Evolutionary conservation across 1,139 yeast genomes (phyloP).

Genomic region (Blastobotrys arbuscula): DNA sequence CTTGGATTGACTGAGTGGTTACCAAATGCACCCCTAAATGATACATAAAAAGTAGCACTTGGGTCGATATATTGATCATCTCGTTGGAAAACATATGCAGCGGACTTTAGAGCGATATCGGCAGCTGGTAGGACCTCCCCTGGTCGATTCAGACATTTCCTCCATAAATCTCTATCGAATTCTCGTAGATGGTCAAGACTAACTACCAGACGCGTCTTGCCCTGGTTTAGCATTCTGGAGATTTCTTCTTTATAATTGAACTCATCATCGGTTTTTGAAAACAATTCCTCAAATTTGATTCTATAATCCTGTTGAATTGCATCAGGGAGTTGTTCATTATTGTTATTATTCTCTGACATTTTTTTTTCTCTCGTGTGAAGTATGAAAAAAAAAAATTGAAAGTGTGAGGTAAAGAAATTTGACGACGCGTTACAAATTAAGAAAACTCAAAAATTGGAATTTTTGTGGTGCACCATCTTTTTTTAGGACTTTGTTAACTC

Average conservation of each 20-base stretch:
- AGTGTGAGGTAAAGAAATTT: not conserved
- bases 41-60: conserved; percentile 64
- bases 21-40: conserved; percentile 91
- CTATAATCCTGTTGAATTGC: conserved; percentile 8
- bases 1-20: conserved; percentile 83
- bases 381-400: not conserved
- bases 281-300: conserved; percentile 71
- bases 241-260: conserved; percentile 66
- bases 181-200: conserved; percentile 85
- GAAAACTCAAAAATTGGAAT: too few relatives aligned
- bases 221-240: conserved; percentile 61
- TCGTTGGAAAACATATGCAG: conserved; percentile 47
- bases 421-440: not conserved
- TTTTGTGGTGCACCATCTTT: too few relatives aligned
- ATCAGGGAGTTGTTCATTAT: conserved; percentile 2
- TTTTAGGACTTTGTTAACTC: too few relatives aligned
- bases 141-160: conserved; percentile 63
- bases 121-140: conserved; percentile 87
- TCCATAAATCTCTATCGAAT: conserved; percentile 74
- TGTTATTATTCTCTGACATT: not conserved
- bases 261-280: conserved; percentile 31
- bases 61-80: conserved; percentile 47
- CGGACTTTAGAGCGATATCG: conserved; percentile 77
- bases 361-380: not conserved
- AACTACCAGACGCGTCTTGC: conserved; percentile 62